phyloP scores from a whole-genome alignment of 768 basidiomycete species.

The Amanita pseudoporphyria region DNA sequence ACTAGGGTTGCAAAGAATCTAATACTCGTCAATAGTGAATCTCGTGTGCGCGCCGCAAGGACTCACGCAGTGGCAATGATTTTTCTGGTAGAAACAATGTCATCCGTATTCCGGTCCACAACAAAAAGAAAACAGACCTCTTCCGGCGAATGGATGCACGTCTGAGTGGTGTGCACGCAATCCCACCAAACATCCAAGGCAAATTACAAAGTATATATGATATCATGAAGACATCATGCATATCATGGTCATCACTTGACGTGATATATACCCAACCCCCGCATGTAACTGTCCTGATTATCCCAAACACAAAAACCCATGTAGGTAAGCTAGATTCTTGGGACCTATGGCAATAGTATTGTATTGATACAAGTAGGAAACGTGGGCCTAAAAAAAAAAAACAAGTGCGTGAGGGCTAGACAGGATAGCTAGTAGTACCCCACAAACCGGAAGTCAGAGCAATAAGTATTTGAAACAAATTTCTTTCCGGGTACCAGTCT shows the following conservation, averaged over 20 bases:
- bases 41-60: background rate
- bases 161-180: constrained; percentile 38
- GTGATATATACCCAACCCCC: constrained; percentile 94
- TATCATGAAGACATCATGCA: constrained; percentile 85
- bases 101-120: background rate
- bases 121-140: constrained; percentile 30
- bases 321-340: constrained; percentile 32
- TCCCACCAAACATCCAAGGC: constrained; percentile 83
- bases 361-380: constrained; percentile 52
- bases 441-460: constrained; percentile 66
- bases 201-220: constrained; percentile 74
- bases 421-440: no score
- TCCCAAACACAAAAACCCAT: constrained; percentile 48
- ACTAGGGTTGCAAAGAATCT: constrained; percentile 67
- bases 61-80: constrained; percentile 42
- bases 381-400: constrained; percentile 51
- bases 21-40: constrained; percentile 6
- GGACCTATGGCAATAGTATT: constrained; percentile 48
- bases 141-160: constrained; percentile 31
- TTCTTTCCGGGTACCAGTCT: constrained; percentile 85
- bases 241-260: constrained; percentile 72
- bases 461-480: constrained; percentile 80
- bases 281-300: constrained; percentile 70
- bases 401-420: background rate
- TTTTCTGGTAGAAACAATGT: constrained; percentile 13